phyloP scores from a whole-genome alignment of 805 yeast genomes.

The Torulaspora quercuum region DNA sequence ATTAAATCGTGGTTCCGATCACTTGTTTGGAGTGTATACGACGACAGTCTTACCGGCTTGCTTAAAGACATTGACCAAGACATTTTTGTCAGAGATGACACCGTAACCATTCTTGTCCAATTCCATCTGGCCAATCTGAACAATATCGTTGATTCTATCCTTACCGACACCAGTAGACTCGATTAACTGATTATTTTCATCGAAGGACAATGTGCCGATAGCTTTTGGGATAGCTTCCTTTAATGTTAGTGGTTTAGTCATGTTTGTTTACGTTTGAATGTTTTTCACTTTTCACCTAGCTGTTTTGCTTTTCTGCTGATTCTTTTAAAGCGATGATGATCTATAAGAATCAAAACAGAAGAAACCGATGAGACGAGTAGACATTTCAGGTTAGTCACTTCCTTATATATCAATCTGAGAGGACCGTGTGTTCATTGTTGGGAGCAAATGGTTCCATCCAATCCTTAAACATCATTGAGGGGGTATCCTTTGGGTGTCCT shows the following conservation, averaged over 20 bases:
- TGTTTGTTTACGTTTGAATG: too few species aligned
- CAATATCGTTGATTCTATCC: slow-evolving; percentile 27
- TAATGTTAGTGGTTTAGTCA: slow-evolving; percentile 12
- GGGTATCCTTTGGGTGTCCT: too few species aligned
- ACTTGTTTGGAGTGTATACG: slow-evolving; percentile 23
- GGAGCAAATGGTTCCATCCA: too few species aligned
- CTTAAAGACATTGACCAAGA: slow-evolving; percentile 27
- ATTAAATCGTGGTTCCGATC: not conserved
- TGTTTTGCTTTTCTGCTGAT: too few species aligned
- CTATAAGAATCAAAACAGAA: too few species aligned
- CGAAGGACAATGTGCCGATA: slow-evolving; percentile 34
- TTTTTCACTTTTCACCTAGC: too few species aligned
- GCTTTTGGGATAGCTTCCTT: slow-evolving; percentile 24
- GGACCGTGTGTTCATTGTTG: too few species aligned
- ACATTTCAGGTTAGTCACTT: too few species aligned
- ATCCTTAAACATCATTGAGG: too few species aligned
- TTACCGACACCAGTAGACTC: slow-evolving; percentile 34
- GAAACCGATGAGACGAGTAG: too few species aligned
- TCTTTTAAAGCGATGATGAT: not conserved
- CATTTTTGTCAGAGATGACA: slow-evolving; percentile 20
- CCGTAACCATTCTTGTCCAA: slow-evolving; percentile 32
- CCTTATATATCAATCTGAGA: too few species aligned
- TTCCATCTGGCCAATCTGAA: slow-evolving; percentile 22
- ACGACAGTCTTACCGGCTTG: slow-evolving; percentile 30
- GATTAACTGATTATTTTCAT: slow-evolving; percentile 31